phyloP scores from a whole-genome alignment of 192 early-diverging fungal genomes.

The Backusella australiensis region DNA sequence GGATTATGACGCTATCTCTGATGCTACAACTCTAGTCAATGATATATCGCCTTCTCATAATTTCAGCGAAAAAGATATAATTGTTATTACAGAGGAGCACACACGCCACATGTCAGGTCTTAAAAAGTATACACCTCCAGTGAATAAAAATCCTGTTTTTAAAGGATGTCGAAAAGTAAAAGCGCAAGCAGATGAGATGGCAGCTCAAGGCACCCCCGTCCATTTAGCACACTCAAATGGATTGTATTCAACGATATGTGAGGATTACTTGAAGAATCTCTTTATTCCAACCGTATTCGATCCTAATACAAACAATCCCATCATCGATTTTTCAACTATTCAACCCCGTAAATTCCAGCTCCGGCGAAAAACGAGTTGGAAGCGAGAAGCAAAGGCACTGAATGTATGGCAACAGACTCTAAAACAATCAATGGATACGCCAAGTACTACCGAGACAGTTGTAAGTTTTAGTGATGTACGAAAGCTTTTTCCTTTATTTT shows the following conservation, averaged over 20 bases:
- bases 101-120: background rate
- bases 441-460: background rate
- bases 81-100: conserved; percentile 4
- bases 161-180: background rate
- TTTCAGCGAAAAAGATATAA: background rate
- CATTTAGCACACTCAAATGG: background rate
- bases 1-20: background rate
- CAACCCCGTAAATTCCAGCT: conserved; percentile 4
- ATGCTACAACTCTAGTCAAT: background rate
- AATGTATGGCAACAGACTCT: conserved; percentile 3
- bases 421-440: background rate
- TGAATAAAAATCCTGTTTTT: conserved; percentile 4
- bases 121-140: conserved; percentile 2
- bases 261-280: background rate
- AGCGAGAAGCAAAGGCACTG: conserved; percentile 16
- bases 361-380: conserved; percentile 1
- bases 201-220: background rate
- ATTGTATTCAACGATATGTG: background rate
- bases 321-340: conserved; percentile 7
- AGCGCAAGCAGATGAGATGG: background rate
- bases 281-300: conserved; percentile 1
- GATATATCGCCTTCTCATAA: background rate
- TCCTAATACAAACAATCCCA: background rate
- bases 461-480: background rate
- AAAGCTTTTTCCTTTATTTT: background rate